These are phyloP conservation scores for Cordia subcordata DNA, from an alignment of 257 asterid genomes.

Conservation along the genomic window DNA sequence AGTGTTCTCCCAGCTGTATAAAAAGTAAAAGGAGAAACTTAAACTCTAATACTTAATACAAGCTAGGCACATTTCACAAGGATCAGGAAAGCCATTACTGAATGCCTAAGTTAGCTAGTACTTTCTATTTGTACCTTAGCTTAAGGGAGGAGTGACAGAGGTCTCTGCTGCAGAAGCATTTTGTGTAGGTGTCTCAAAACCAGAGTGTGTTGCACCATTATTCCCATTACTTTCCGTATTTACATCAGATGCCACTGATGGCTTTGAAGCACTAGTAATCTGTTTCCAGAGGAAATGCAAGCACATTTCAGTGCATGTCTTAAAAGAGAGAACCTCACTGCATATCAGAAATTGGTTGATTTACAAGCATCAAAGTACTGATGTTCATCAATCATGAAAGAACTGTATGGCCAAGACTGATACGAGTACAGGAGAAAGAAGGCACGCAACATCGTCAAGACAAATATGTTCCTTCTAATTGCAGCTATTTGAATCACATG, in stretches of 20 bases:
- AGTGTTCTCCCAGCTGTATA: too few relatives aligned
- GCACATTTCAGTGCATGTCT: background rate
- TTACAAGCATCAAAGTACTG: too few relatives aligned
- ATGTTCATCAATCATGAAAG: too few relatives aligned
- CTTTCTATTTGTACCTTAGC: constrained; percentile 39
- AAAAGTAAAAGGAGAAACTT: too few relatives aligned
- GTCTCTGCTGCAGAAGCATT: constrained; percentile 35
- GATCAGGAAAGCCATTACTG: background rate
- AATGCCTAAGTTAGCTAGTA: background rate
- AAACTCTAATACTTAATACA: too few relatives aligned
- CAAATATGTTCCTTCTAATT: too few relatives aligned
- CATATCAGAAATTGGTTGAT: background rate
- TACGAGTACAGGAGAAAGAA: too few relatives aligned
- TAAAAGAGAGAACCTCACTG: background rate
- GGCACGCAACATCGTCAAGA: too few relatives aligned
- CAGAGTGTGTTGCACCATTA: constrained; percentile 21
- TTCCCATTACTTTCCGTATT: constrained; percentile 29
- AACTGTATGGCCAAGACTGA: too few relatives aligned
- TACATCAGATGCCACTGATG: constrained; percentile 23
- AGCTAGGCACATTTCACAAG: too few relatives aligned
- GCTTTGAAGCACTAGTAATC: constrained; percentile 35
- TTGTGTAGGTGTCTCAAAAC: constrained; percentile 30
- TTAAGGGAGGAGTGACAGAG: constrained; percentile 22
- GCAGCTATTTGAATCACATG: too few relatives aligned
- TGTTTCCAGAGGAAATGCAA: constrained; percentile 21